Evolutionary conservation across 2,329 filamentous ascomycete genomes (phyloP).

Genomic region (Penicillium sp.): DNA sequence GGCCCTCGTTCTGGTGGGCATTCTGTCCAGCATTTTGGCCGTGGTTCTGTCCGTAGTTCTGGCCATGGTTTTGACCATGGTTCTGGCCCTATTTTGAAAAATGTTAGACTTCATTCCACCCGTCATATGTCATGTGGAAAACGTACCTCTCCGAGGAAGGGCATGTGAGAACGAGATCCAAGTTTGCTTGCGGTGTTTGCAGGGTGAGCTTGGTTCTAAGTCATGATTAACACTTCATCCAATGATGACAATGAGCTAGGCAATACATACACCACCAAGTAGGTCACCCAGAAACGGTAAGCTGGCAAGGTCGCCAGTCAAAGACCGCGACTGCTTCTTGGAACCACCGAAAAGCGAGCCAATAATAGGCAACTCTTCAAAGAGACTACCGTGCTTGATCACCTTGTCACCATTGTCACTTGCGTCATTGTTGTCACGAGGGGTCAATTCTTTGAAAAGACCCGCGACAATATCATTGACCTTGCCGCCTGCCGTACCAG

Average conservation of each 20-base stretch:
- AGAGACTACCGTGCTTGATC: slow-evolving; percentile 3
- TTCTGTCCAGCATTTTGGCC: slow-evolving; percentile 7
- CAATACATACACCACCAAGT: slow-evolving; percentile 16
- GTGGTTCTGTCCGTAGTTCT: background rate
- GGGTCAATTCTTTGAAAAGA: background rate
- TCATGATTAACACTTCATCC: background rate
- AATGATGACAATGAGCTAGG: background rate
- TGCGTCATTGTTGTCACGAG: background rate
- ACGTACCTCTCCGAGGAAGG: background rate
- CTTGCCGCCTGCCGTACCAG: slow-evolving; percentile 13
- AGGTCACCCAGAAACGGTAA: slow-evolving; percentile 14
- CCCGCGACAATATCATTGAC: slow-evolving; percentile 11
- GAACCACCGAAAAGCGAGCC: background rate
- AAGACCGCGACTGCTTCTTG: slow-evolving; percentile 6
- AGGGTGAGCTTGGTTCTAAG: slow-evolving; percentile 9
- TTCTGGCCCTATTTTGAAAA: background rate
- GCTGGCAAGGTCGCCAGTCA: slow-evolving; percentile 15
- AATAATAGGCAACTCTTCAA: slow-evolving; percentile 6
- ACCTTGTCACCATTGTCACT: background rate
- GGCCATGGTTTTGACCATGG: background rate
- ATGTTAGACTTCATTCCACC: background rate
- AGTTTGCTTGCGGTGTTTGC: slow-evolving; percentile 1
- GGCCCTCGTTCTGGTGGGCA: slow-evolving; percentile 4
- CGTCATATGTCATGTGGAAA: background rate
- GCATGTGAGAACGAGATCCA: slow-evolving; percentile 1